A percentile compares a stretch with the other conserved stretches of the same genome.
These are phyloP conservation scores for Boletus bicolor DNA, from an alignment of 768 basidiomycete genomes.

Conservation along the genomic window DNA sequence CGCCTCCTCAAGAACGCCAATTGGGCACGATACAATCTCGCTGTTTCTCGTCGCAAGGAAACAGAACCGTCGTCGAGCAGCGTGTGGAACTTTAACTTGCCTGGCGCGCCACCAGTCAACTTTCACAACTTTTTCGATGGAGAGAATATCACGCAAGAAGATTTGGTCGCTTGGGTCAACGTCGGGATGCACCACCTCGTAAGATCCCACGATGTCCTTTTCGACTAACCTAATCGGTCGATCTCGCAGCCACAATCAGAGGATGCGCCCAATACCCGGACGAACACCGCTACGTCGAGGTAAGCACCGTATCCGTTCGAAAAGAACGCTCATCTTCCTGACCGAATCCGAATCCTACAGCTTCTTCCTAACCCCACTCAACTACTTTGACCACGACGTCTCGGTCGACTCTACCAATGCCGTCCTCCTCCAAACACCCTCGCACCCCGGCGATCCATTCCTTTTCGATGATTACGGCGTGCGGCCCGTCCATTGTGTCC, in stretches of 20 bases:
- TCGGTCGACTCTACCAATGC: conserved; percentile 57
- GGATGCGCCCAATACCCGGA: conserved; percentile 60
- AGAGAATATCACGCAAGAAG: conserved; percentile 61
- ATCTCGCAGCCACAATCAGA: conserved; percentile 53
- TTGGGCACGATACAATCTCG: conserved; percentile 64
- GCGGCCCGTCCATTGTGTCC: conserved; percentile 38
- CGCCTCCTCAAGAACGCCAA: conserved; percentile 59
- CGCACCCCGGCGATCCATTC: conserved; percentile 37
- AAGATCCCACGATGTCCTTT: not conserved
- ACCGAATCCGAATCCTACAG: conserved; percentile 24
- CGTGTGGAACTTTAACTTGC: conserved; percentile 64
- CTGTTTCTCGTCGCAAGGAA: conserved; percentile 57
- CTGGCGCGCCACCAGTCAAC: conserved; percentile 51
- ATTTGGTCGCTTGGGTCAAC: conserved; percentile 66
- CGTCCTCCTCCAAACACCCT: conserved; percentile 43
- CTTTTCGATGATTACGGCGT: conserved; percentile 54
- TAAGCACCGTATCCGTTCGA: conserved; percentile 19
- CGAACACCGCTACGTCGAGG: conserved; percentile 54
- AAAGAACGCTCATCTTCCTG: not conserved
- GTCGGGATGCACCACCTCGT: conserved; percentile 66
- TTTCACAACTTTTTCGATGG: conserved; percentile 64
- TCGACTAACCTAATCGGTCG: not conserved
- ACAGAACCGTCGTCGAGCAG: conserved; percentile 55
- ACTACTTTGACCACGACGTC: conserved; percentile 63
- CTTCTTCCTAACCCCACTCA: conserved; percentile 58